Evolutionary conservation across 2,329 filamentous ascomycete genomes (phyloP), one percentile per base, ranked within the genome.

Genomic region (Neopestalotiopsis sp.): DNA sequence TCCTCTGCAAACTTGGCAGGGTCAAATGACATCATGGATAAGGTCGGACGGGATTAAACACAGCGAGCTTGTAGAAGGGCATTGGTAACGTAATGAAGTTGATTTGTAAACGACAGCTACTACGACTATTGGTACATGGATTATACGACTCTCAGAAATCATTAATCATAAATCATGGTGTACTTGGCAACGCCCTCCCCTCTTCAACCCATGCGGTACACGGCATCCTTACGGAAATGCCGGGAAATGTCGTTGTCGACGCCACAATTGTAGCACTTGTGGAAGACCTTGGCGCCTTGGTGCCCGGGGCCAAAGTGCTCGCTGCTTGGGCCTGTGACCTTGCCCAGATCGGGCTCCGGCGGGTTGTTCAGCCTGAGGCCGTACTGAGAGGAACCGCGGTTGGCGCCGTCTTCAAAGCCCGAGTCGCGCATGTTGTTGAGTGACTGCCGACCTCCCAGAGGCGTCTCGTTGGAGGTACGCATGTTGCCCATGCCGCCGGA

Each of bases 161-260:
- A 30, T 20, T 63, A 45, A 17, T 45, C 62, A 30, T 49, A 34
- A 53, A 56, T 38, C 38, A 65, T 53, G 28, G 17, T 13, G 34
- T 0, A 38, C 62, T 17, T 38, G 34, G 34, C 5, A 10, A 5
- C 13, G 3, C 24, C 12, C 12, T 40, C 34, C 17, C 34, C 42
- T 32, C 13, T 9, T 58, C 45, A 67, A 7, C 30, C 30, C 67
- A 73, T 70, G n/a, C 73, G 71, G 57, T 74, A 76, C 1, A 72
- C 70, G 1, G 70, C 73, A 17, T 75, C 72, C 67, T 73, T 71
- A 38, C 65, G 68, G 67, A 75, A 75, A 45, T 75, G 74, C 2
- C 63, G 62, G 61, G 69, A 71, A 49, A 75, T 75, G 64, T 75
- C 71, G 20, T 72, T 73, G 10, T 73, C 73, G 13, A 63, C 34